These are phyloP conservation scores for Salix viminalis DNA, from an alignment of 345 rosid species.

Conservation along the genomic window DNA sequence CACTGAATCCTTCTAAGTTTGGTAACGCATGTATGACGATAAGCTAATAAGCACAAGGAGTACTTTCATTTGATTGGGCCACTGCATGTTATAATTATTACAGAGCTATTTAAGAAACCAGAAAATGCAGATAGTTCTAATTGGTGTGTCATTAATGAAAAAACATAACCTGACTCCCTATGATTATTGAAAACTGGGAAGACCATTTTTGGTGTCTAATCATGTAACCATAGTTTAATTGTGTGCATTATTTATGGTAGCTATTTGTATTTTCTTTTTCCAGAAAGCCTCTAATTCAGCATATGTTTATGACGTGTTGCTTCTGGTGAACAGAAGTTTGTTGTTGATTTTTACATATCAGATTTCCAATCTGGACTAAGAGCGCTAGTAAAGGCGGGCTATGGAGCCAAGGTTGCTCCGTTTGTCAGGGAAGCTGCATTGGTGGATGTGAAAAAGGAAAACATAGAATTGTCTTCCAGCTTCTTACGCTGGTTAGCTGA, in stretches of 20 bases:
- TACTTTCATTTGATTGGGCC: neutral
- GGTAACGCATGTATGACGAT: neutral
- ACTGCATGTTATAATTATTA: no score
- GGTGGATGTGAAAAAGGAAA: slow-evolving; percentile 56
- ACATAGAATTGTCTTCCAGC: slow-evolving; percentile 63
- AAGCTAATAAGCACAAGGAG: neutral
- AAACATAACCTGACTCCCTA: neutral
- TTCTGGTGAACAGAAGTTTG: slow-evolving; percentile 59
- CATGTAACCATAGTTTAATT: neutral
- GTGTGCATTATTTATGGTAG: neutral
- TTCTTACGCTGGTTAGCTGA: slow-evolving; percentile 78
- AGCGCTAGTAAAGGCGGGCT: slow-evolving; percentile 88
- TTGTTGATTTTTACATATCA: slow-evolving; percentile 86
- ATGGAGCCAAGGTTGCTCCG: slow-evolving; percentile 84
- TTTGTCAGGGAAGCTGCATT: slow-evolving; percentile 66
- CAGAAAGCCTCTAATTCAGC: neutral
- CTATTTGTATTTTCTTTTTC: neutral
- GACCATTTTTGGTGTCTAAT: neutral
- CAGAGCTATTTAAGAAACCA: neutral
- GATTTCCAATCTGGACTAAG: slow-evolving; percentile 90
- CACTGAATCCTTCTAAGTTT: neutral
- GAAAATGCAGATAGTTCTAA: neutral
- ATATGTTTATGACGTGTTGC: neutral
- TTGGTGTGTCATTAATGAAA: neutral
- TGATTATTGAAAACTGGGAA: neutral